Percentiles rank a stretch among this genome's conserved stretches.
Conservation (phyloP, 495 filamentous ascomycete genomes). For the Trichoderma reesei region DNA sequence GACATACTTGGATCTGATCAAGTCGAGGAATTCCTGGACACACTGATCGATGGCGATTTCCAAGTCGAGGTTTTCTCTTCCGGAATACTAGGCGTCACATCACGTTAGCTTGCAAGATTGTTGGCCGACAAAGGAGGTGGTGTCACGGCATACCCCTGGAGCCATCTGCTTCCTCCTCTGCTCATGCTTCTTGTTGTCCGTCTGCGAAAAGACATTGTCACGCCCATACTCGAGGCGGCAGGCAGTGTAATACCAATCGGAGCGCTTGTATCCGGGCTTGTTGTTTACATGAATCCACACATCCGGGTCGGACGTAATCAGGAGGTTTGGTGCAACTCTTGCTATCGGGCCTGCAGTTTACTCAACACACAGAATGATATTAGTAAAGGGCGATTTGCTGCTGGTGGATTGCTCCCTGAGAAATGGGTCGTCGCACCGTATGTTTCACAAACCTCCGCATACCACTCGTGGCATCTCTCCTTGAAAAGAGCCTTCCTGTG, state of each 20-base stretch:
- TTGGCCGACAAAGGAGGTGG: background rate
- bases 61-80: conserved; percentile 30
- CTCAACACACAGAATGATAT: background rate
- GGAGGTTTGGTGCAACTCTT: conserved; percentile 1
- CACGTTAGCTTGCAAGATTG: background rate
- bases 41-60: conserved; percentile 34
- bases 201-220: conserved; percentile 9
- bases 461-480: background rate
- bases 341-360: conserved; percentile 6
- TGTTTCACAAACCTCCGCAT: conserved; percentile 1
- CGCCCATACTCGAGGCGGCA: conserved; percentile 7
- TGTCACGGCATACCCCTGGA: background rate
- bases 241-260: background rate
- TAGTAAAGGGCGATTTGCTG: background rate
- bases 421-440: background rate
- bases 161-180: conserved; percentile 6
- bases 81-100: conserved; percentile 25
- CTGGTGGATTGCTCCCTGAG: background rate
- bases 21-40: conserved; percentile 28
- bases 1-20: conserved; percentile 35
- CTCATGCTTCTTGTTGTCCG: conserved; percentile 6
- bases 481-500: conserved; percentile 1
- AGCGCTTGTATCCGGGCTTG: conserved; percentile 5
- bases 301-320: background rate
- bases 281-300: conserved; percentile 9